phyloP scores from a whole-genome alignment of 805 yeast genomes.

The Sugiyamaella americana region DNA sequence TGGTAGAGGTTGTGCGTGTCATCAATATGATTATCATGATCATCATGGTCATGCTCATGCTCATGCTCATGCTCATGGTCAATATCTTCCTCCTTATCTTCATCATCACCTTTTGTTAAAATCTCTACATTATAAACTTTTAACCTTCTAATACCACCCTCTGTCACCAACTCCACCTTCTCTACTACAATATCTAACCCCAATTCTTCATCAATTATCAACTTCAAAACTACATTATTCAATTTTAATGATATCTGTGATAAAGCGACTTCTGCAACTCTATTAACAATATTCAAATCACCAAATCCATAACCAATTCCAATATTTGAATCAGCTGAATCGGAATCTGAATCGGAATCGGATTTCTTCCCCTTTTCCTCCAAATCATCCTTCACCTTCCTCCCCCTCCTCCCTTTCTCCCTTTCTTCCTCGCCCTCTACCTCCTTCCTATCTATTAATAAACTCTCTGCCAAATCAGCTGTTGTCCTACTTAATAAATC shows the following conservation, averaged over 20 bases:
- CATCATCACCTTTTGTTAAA: slow-evolving; percentile 3
- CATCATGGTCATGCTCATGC: slow-evolving; percentile 18
- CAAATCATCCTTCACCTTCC: not conserved
- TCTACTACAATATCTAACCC: slow-evolving; percentile 5
- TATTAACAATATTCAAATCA: slow-evolving; percentile 26
- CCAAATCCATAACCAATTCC: slow-evolving; percentile 29
- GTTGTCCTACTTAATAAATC: slow-evolving; percentile 67
- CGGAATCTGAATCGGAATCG: not conserved
- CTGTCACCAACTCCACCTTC: slow-evolving; percentile 7
- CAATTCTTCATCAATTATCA: slow-evolving; percentile 20
- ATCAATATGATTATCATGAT: slow-evolving; percentile 16
- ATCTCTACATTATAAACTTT: slow-evolving; percentile 6
- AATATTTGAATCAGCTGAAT: not conserved
- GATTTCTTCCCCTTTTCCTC: not conserved
- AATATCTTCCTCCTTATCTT: slow-evolving; percentile 4
- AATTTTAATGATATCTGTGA: slow-evolving; percentile 28
- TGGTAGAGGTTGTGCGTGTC: slow-evolving; percentile 10
- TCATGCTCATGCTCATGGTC: slow-evolving; percentile 9
- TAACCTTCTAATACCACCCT: slow-evolving; percentile 5
- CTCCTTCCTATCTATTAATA: slow-evolving; percentile 30
- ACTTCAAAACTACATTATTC: slow-evolving; percentile 13
- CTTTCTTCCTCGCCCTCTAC: slow-evolving; percentile 4
- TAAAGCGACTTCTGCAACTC: slow-evolving; percentile 36
- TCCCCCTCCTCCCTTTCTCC: slow-evolving; percentile 7
- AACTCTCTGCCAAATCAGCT: slow-evolving; percentile 61